A percentile compares a stretch with the other conserved stretches of the same genome.
phyloP scores from a whole-genome alignment of 2,329 filamentous ascomycete species.

The Clarireedia sp. region DNA sequence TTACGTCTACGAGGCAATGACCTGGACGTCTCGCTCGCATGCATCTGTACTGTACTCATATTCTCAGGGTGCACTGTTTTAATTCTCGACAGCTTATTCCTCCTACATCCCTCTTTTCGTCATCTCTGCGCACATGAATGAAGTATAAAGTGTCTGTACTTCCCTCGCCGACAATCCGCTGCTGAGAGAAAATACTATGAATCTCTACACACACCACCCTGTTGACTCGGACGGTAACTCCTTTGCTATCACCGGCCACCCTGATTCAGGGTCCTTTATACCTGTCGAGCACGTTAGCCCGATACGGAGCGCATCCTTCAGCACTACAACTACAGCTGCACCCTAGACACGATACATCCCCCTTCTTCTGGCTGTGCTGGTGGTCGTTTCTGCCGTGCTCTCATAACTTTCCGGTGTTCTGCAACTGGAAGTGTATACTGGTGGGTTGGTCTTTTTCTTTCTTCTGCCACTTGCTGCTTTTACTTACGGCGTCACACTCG shows the following conservation, averaged over 20 bases:
- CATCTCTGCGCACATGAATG: not conserved
- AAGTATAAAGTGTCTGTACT: slow-evolving; percentile 2
- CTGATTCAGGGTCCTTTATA: not conserved
- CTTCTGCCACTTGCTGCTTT: too few relatives aligned
- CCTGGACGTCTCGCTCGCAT: not conserved
- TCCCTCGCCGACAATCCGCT: not conserved
- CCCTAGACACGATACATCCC: not conserved
- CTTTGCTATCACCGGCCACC: not conserved
- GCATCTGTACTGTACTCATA: slow-evolving; percentile 1
- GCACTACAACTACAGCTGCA: too few relatives aligned
- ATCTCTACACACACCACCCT: not conserved
- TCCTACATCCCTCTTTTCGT: not conserved
- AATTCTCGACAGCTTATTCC: not conserved
- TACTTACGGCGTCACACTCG: not conserved
- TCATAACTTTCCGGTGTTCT: not conserved
- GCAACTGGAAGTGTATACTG: not conserved
- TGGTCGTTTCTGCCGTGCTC: not conserved
- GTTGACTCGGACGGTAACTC: not conserved
- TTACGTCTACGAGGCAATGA: slow-evolving; percentile 6
- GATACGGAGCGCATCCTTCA: not conserved
- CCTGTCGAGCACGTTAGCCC: not conserved
- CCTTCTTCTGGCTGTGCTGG: not conserved
- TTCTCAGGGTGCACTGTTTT: not conserved
- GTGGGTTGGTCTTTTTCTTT: not conserved
- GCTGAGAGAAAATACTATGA: slow-evolving; percentile 2